Percentiles rank a stretch among this genome's conserved stretches.
These are phyloP conservation scores for Epichloe scottii DNA, from an alignment of 2,329 filamentous ascomycete genomes.

Conservation along the genomic window DNA sequence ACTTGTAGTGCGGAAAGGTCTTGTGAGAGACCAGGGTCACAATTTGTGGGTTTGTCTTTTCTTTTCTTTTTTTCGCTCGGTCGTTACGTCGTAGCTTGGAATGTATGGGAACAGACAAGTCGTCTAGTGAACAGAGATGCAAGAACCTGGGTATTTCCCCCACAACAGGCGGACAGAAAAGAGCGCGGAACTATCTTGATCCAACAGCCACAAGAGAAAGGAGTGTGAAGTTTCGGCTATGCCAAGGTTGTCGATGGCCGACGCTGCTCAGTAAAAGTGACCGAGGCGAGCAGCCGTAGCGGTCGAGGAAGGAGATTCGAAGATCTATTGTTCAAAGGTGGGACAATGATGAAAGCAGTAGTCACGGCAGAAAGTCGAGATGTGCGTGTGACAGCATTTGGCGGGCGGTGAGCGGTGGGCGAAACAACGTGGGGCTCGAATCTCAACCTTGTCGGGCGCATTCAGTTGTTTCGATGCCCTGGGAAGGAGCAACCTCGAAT, in stretches of 20 bases:
- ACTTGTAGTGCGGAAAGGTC: neutral
- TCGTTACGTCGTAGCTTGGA: constrained; percentile 2
- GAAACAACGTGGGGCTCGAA: neutral
- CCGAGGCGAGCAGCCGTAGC: neutral
- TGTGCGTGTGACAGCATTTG: neutral
- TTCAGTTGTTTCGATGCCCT: neutral
- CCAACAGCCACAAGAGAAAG: neutral
- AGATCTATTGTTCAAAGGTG: neutral
- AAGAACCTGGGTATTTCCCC: constrained; percentile 2
- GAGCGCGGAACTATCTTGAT: neutral
- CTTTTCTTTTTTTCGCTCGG: neutral
- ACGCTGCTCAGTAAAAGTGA: neutral
- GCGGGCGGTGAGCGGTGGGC: constrained; percentile 4
- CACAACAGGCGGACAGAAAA: neutral
- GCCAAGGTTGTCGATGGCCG: neutral
- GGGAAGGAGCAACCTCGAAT: neutral
- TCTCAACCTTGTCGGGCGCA: neutral
- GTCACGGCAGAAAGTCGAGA: neutral
- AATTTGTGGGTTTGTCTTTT: neutral
- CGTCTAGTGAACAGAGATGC: neutral
- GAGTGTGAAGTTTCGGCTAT: neutral
- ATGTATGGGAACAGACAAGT: neutral
- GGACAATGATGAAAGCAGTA: neutral
- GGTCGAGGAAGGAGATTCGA: neutral
- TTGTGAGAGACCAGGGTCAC: neutral